Percentiles rank a stretch among this genome's conserved stretches.
These are phyloP conservation scores for Collybia nuda DNA, from an alignment of 768 basidiomycete genomes.

Conservation along the genomic window DNA sequence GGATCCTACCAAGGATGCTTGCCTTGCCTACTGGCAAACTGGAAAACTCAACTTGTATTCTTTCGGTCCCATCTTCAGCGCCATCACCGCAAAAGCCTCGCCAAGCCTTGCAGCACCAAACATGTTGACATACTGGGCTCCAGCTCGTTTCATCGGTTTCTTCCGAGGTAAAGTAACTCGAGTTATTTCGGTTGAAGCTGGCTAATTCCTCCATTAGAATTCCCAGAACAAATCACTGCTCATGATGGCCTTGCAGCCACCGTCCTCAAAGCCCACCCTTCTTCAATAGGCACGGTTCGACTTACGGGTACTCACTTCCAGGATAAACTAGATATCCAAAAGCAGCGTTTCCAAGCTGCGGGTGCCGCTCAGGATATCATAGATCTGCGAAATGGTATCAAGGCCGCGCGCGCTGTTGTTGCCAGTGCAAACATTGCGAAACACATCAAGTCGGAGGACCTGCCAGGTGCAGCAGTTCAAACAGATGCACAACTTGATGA, in stretches of 20 bases:
- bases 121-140: slow-evolving; percentile 23
- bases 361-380: slow-evolving; percentile 21
- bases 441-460: slow-evolving; percentile 18
- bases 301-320: slow-evolving; percentile 29
- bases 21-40: slow-evolving; percentile 24
- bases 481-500: slow-evolving; percentile 10
- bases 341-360: slow-evolving; percentile 24
- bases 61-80: slow-evolving; percentile 21
- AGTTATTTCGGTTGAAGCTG: not conserved
- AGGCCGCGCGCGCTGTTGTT: slow-evolving; percentile 19
- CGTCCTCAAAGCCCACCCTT: slow-evolving; percentile 26
- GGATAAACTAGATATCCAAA: slow-evolving; percentile 26
- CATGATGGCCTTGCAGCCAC: slow-evolving; percentile 23
- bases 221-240: slow-evolving; percentile 18
- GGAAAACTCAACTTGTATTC: slow-evolving; percentile 24
- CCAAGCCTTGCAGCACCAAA: slow-evolving; percentile 20
- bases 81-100: slow-evolving; percentile 21
- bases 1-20: slow-evolving; percentile 24
- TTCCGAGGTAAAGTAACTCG: slow-evolving; percentile 17
- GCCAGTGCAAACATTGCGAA: slow-evolving; percentile 10
- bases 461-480: slow-evolving; percentile 17
- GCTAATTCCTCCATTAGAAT: slow-evolving; percentile 7
- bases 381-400: slow-evolving; percentile 24
- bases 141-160: slow-evolving; percentile 25
- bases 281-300: slow-evolving; percentile 27